Evolutionary conservation across 352 stramenopile genomes (phyloP).

Genomic region (Pythium sukuiense): DNA sequence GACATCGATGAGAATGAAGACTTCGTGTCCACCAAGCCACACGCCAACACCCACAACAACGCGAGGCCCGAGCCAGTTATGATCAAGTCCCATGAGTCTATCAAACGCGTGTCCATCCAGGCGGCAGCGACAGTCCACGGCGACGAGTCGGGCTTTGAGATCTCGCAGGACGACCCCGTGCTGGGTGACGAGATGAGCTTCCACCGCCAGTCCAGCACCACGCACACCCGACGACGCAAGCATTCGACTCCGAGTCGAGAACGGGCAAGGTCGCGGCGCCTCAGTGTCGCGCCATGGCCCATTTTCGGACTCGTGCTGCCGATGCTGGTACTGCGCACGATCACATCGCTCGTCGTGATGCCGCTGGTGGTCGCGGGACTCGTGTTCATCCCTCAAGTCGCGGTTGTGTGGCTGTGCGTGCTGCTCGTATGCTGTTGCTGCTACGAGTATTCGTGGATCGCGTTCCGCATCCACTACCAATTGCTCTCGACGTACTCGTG

Average conservation of each 20-base stretch:
- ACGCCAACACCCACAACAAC: not conserved
- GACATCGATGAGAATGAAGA: conserved; percentile 28
- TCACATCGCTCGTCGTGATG: conserved; percentile 22
- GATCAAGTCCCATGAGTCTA: conserved; percentile 3
- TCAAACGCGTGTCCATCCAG: conserved; percentile 22
- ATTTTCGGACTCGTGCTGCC: conserved; percentile 21
- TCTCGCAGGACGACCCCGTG: conserved; percentile 19
- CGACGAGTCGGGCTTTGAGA: conserved; percentile 3
- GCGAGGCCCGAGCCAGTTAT: not conserved
- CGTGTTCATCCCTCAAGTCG: conserved; percentile 15
- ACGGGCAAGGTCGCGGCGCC: conserved; percentile 15
- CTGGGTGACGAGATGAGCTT: conserved; percentile 17
- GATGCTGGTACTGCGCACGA: conserved; percentile 8
- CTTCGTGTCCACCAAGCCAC: not conserved
- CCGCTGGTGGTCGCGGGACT: conserved; percentile 20
- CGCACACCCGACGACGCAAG: not conserved
- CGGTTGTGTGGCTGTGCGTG: conserved; percentile 20
- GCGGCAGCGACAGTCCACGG: not conserved
- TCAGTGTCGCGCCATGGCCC: conserved; percentile 20
- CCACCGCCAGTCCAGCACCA: conserved; percentile 21
- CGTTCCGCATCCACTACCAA: conserved; percentile 33
- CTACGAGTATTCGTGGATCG: conserved; percentile 34
- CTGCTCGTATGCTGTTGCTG: conserved; percentile 21
- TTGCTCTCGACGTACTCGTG: conserved; percentile 26
- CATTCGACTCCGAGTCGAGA: not conserved